Conservation (phyloP, 2,329 filamentous ascomycete species). For the Nannizziopsis arthrosporioides region DNA sequence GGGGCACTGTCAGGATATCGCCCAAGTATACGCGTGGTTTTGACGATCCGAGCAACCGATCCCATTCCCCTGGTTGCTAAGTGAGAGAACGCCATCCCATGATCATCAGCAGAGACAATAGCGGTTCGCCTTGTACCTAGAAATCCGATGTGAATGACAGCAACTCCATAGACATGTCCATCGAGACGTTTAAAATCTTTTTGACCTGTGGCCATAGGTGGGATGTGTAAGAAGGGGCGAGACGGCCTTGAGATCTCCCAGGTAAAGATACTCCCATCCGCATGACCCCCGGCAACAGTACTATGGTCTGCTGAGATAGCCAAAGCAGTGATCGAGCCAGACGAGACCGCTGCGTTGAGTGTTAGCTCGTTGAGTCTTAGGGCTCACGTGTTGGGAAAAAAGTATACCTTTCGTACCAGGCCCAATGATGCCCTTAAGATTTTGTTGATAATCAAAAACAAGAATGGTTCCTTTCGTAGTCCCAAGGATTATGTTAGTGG, state of each 20-base stretch:
- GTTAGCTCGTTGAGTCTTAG: conserved; percentile 1
- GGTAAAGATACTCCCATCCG: conserved; percentile 83
- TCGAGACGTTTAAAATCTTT: conserved; percentile 57
- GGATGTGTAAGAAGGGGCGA: conserved; percentile 77
- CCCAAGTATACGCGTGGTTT: conserved; percentile 79
- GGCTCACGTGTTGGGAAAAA: not conserved
- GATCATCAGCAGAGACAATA: conserved; percentile 84
- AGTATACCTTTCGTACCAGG: conserved; percentile 72
- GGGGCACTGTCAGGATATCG: conserved; percentile 64
- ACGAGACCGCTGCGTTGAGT: conserved; percentile 60
- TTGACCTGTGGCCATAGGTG: conserved; percentile 57
- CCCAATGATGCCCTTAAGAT: conserved; percentile 84
- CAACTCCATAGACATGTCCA: conserved; percentile 66
- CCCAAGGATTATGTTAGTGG: conserved; percentile 76
- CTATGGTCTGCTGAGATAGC: conserved; percentile 89
- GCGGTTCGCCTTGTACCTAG: conserved; percentile 87
- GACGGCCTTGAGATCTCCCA: conserved; percentile 83
- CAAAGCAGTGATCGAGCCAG: conserved; percentile 72
- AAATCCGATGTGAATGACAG: conserved; percentile 86
- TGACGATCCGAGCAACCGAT: conserved; percentile 70
- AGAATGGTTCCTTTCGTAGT: conserved; percentile 90
- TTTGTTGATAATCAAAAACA: conserved; percentile 96
- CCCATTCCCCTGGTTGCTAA: conserved; percentile 85
- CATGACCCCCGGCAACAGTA: conserved; percentile 81
- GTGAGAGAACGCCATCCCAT: conserved; percentile 97